A percentile compares a stretch with the other conserved stretches of the same genome.
Evolutionary conservation across 2,329 filamentous ascomycete species (phyloP).

Genomic region (Claviceps pusilla): DNA sequence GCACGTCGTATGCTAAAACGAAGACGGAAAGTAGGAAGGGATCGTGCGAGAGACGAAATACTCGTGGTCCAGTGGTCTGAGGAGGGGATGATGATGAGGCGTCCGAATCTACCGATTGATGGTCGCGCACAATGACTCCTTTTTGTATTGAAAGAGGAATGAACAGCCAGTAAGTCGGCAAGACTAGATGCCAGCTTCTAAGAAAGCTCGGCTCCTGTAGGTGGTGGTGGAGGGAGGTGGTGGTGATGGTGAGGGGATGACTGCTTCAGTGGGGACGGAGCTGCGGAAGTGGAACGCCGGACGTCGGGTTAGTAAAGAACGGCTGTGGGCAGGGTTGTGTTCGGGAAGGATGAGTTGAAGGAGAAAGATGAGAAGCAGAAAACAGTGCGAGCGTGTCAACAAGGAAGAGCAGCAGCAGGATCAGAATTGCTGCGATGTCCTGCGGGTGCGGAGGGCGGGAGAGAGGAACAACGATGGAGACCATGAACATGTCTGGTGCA

Average conservation of each 20-base stretch:
- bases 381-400: background rate
- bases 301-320: background rate
- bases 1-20: background rate
- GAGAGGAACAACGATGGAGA: background rate
- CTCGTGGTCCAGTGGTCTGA: background rate
- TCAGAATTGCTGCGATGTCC: background rate
- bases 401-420: background rate
- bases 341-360: background rate
- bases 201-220: background rate
- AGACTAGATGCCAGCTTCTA: background rate
- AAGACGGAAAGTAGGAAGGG: background rate
- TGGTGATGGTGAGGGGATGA: background rate
- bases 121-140: background rate
- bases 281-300: background rate
- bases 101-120: background rate
- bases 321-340: background rate
- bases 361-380: background rate
- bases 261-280: slow-evolving; percentile 1
- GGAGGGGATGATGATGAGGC: background rate
- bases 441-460: background rate
- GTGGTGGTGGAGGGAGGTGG: background rate
- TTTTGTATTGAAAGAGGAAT: no score
- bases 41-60: background rate
- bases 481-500: background rate
- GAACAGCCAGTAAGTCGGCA: background rate